phyloP scores from a whole-genome alignment of 208 protist genomes.

The Leishmania lainsoni region DNA sequence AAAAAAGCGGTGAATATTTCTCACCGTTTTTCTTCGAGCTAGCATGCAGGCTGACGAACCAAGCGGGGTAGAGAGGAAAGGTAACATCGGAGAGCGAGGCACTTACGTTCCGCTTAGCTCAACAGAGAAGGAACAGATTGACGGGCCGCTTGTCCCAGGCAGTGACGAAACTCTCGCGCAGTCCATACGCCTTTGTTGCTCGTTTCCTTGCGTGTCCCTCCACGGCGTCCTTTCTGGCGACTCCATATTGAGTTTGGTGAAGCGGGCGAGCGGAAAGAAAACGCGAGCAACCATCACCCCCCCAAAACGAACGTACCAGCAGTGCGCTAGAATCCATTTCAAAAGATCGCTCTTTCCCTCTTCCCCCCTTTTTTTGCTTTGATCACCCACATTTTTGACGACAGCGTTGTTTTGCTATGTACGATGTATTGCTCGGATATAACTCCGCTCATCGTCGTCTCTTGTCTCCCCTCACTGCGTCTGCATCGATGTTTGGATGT shows the following conservation, averaged over 20 bases:
- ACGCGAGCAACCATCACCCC: background rate
- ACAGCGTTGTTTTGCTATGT: background rate
- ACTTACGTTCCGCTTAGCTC: background rate
- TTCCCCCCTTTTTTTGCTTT: slow-evolving; percentile 8
- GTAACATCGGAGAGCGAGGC: background rate
- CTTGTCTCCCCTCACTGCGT: background rate
- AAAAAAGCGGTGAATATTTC: background rate
- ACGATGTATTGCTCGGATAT: background rate
- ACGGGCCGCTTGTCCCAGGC: no score
- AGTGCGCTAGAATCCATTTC: background rate
- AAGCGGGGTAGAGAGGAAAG: background rate
- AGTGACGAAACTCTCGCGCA: background rate
- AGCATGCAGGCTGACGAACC: background rate
- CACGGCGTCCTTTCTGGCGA: background rate
- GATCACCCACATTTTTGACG: background rate
- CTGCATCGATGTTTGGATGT: background rate
- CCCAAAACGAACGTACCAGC: background rate
- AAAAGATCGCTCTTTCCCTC: slow-evolving; percentile 2
- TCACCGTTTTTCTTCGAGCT: background rate
- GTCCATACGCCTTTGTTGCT: background rate
- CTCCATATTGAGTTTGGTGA: background rate
- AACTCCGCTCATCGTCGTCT: background rate
- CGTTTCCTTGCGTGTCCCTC: background rate
- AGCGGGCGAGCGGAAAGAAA: background rate
- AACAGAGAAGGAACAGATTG: background rate